These are phyloP conservation scores for Teratosphaeriaceae sp. DNA, from an alignment of 2,329 filamentous ascomycete species.

Conservation along the genomic window DNA sequence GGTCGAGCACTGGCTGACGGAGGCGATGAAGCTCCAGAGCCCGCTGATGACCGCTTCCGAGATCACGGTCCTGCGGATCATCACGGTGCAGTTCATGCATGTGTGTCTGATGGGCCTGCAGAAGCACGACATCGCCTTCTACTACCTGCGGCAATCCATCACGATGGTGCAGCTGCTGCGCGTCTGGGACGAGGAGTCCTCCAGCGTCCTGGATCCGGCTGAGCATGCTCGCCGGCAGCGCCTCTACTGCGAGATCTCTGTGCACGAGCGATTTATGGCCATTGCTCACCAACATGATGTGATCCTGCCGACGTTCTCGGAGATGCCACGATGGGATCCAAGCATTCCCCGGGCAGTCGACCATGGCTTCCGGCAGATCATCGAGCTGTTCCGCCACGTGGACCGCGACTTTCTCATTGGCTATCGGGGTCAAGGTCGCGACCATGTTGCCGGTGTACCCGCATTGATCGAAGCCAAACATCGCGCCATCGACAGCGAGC, in stretches of 20 bases:
- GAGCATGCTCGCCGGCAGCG: slow-evolving; percentile 8
- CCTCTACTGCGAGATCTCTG: slow-evolving; percentile 6
- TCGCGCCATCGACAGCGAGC: background rate
- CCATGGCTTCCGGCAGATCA: slow-evolving; percentile 22
- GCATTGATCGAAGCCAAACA: background rate
- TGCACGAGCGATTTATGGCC: background rate
- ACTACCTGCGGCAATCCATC: slow-evolving; percentile 1
- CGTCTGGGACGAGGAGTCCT: background rate
- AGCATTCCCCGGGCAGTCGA: slow-evolving; percentile 25
- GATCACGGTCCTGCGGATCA: background rate
- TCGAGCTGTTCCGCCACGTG: slow-evolving; percentile 9
- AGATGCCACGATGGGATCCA: slow-evolving; percentile 25
- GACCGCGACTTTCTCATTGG: slow-evolving; percentile 18
- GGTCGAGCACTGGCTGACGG: background rate
- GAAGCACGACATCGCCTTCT: background rate
- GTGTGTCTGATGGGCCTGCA: background rate
- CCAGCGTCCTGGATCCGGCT: slow-evolving; percentile 1
- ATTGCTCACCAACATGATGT: background rate
- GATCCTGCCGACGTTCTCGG: slow-evolving; percentile 27
- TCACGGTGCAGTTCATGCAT: background rate
- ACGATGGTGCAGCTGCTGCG: background rate
- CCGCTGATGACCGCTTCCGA: background rate
- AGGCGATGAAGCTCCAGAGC: background rate
- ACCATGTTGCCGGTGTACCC: background rate
- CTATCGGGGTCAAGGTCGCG: background rate